These are phyloP conservation scores for Curvularia eragrostidis DNA, from an alignment of 2,329 filamentous ascomycete genomes.

Conservation along the genomic window DNA sequence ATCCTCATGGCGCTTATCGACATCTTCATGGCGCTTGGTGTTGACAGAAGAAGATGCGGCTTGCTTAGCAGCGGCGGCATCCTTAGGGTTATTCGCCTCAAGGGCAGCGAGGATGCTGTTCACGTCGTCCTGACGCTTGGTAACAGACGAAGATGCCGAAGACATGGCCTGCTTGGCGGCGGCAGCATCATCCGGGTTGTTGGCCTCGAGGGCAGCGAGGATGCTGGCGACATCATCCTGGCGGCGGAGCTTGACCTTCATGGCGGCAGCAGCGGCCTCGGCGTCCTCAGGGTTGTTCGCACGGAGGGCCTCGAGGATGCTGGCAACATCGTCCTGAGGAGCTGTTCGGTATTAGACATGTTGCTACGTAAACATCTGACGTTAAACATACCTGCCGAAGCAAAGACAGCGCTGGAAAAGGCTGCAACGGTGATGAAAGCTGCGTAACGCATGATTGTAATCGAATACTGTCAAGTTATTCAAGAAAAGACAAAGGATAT, in stretches of 20 bases:
- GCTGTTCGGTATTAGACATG: slow-evolving; percentile 17
- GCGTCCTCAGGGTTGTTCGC: slow-evolving; percentile 40
- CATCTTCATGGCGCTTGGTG: slow-evolving; percentile 24
- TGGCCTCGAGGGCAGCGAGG: slow-evolving; percentile 30
- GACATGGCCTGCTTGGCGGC: slow-evolving; percentile 22
- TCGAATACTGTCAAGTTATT: slow-evolving; percentile 10
- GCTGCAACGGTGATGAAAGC: slow-evolving; percentile 33
- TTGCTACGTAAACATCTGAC: neutral
- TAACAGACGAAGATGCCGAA: no score
- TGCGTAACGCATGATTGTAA: slow-evolving; percentile 39
- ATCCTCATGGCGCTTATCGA: no score
- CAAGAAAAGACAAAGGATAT: slow-evolving; percentile 6
- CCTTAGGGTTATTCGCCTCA: slow-evolving; percentile 30
- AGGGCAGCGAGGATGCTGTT: slow-evolving; percentile 30
- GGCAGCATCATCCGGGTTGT: slow-evolving; percentile 36
- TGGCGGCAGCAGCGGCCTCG: slow-evolving; percentile 32
- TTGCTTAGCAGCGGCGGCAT: slow-evolving; percentile 23
- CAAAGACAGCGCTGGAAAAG: slow-evolving; percentile 39
- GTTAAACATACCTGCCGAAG: slow-evolving; percentile 24
- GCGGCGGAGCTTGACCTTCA: slow-evolving; percentile 36
- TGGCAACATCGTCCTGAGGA: slow-evolving; percentile 33
- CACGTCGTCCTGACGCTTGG: slow-evolving; percentile 20
- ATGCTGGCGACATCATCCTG: slow-evolving; percentile 32
- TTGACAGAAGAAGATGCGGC: neutral
- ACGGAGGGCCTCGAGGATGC: slow-evolving; percentile 38